Evolutionary conservation across 1,139 yeast genomes (phyloP).

Genomic region (Saccharomyces hybrid): DNA sequence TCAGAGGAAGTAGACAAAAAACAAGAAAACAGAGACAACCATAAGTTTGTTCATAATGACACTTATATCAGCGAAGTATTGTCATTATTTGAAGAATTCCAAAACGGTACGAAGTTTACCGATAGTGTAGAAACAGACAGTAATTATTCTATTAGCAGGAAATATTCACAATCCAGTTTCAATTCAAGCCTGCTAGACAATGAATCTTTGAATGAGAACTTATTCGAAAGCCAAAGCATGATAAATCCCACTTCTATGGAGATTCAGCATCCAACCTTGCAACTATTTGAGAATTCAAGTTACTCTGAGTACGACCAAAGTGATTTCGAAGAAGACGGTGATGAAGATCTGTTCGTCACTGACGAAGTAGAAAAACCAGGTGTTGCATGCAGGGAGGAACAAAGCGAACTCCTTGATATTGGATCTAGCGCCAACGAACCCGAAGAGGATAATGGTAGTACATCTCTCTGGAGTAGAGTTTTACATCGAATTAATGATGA

Average conservation of each 20-base stretch:
- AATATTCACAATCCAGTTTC: conserved; percentile 35
- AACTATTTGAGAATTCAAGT: conserved; percentile 21
- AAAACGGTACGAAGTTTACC: conserved; percentile 2
- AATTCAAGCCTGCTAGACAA: conserved; percentile 58
- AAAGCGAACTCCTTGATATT: conserved; percentile 9
- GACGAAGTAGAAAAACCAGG: conserved; percentile 18
- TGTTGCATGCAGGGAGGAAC: neutral
- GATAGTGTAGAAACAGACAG: conserved; percentile 4
- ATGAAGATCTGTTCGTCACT: conserved; percentile 20
- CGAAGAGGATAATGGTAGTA: conserved; percentile 14
- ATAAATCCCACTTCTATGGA: neutral
- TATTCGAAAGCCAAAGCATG: conserved; percentile 9
- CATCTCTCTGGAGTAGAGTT: conserved; percentile 55
- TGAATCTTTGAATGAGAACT: conserved; percentile 16
- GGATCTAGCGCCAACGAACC: conserved; percentile 19
- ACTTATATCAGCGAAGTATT: neutral
- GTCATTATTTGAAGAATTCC: neutral
- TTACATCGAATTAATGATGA: conserved; percentile 52
- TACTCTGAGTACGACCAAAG: conserved; percentile 25
- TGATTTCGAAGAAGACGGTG: conserved; percentile 31
- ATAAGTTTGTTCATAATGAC: conserved; percentile 3
- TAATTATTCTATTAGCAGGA: conserved; percentile 10
- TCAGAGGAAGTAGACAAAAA: neutral
- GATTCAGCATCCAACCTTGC: conserved; percentile 25
- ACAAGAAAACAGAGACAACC: conserved; percentile 5